Evolutionary conservation across 2,329 filamentous ascomycete genomes (phyloP), one percentile per base, ranked within the genome.

Genomic region (Aspergillus oerlinghausenensis): DNA sequence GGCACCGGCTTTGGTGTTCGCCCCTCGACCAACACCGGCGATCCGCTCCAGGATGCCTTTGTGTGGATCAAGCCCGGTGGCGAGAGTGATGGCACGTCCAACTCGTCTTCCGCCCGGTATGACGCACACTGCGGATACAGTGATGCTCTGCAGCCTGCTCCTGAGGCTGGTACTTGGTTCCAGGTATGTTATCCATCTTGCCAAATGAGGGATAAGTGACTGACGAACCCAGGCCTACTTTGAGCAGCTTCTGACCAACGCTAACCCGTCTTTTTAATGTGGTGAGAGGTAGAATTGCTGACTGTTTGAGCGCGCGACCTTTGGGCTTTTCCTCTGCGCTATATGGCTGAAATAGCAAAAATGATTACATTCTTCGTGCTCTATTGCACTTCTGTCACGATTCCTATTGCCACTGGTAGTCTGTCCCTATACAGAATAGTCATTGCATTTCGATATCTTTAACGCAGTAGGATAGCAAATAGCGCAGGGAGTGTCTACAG

Each of bases 11-110:
- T 88, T 58, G 87, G 86, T 58, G 72, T 73, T 17, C 80, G 84
- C 17, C 85, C 85, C 1, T 82, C 82, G 3, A 78, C 84, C 17
- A 75, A 83, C 67, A 88, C 86, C 7, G 83, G 82, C 14, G 79
- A 84, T 60, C 67, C 73, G 1, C 75, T 86, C n/a, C 76, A 82
- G 35, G 87, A 89, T 69, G 84, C 86, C 42, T 86, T 88, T 61
- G 86, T 88, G 55, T 88, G 86, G 86, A 76, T 88, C 64, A 89
- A 88, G 80, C 86, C 86, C 4, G 86, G 86, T 60, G 80, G 79
- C 51, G 80, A 82, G 69, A 76, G 74, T 54, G 80, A 82, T 55
- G 79, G 79, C 56, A 82, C 79, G 40, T 80, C 77, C 35, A 71
- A 83, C 65, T 76, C 73, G 40, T 72, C 64, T 29, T 77, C 83